phyloP scores from a whole-genome alignment of 306 rosid genomes.

The Lablab purpureus region DNA sequence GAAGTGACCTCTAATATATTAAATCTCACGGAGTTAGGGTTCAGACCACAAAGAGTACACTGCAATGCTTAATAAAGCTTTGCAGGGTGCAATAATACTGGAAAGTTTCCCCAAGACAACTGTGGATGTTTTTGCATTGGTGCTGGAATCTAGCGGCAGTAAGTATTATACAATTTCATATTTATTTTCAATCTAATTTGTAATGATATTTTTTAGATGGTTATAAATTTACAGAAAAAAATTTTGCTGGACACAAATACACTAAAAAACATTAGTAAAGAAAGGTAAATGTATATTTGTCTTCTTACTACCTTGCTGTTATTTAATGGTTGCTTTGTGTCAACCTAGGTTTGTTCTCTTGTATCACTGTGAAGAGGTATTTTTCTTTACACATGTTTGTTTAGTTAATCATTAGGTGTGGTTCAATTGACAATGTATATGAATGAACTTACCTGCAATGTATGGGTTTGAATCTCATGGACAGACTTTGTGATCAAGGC shows the following conservation, averaged over 20 bases:
- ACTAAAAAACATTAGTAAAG: not conserved
- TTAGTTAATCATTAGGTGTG: not conserved
- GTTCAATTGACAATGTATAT: conserved; percentile 16
- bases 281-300: conserved; percentile 1
- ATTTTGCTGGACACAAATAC: conserved; percentile 5
- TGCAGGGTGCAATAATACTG: conserved; percentile 93
- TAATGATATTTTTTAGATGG: conserved; percentile 22
- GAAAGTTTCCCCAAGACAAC: conserved; percentile 94
- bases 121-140: conserved; percentile 93
- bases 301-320: conserved; percentile 20
- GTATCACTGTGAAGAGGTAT: conserved; percentile 8
- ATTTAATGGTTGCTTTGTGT: conserved; percentile 24
- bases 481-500: conserved; percentile 7
- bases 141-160: conserved; percentile 97
- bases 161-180: conserved; percentile 54
- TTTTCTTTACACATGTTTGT: not conserved
- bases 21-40: conserved; percentile 60
- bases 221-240: conserved; percentile 16
- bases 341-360: conserved; percentile 26
- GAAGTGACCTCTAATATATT: conserved; percentile 41
- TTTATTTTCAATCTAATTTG: conserved; percentile 33
- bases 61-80: conserved; percentile 89
- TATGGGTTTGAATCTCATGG: conserved; percentile 20
- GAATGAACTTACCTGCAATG: not conserved
- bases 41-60: conserved; percentile 80